Evolutionary conservation across 1,139 yeast genomes (phyloP).

Genomic region (Suhomyces terraborum): DNA sequence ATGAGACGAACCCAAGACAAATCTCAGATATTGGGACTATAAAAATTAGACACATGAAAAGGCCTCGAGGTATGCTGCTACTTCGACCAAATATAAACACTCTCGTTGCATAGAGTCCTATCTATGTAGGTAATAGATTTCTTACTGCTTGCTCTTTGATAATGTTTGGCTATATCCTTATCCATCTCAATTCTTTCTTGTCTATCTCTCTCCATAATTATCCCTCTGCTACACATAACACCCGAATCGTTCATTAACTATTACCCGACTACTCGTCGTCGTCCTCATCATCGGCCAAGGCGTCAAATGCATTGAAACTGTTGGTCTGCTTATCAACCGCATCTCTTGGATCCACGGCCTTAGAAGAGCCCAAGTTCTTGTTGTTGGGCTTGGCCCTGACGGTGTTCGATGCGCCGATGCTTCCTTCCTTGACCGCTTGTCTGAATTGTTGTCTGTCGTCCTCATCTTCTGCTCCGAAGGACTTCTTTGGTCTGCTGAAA

Average conservation of each 20-base stretch:
- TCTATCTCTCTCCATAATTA: background rate
- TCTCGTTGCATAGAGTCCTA: background rate
- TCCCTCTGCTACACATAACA: background rate
- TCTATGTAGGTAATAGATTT: too few species aligned
- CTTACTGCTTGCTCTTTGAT: too few species aligned
- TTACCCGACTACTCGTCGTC: conserved; percentile 19
- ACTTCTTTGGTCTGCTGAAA: conserved; percentile 51
- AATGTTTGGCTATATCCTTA: background rate
- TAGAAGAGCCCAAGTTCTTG: conserved; percentile 71
- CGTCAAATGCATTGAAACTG: conserved; percentile 77
- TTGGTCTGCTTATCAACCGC: conserved; percentile 64
- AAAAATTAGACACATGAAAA: too few species aligned
- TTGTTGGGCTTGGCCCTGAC: conserved; percentile 67
- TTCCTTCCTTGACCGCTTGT: conserved; percentile 44
- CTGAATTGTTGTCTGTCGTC: conserved; percentile 53
- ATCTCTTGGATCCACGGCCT: conserved; percentile 73
- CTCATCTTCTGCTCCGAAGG: conserved; percentile 50
- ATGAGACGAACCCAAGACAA: too few species aligned
- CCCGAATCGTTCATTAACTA: conserved; percentile 6
- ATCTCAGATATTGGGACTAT: too few species aligned
- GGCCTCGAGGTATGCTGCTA: too few species aligned
- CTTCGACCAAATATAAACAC: too few species aligned
- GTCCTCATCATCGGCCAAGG: conserved; percentile 66
- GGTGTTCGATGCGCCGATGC: conserved; percentile 24
- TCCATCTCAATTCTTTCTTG: background rate